Base-by-base conservation (phyloP, 1,284 basidiomycete species). In the Puccinia brachypodii region DNA sequence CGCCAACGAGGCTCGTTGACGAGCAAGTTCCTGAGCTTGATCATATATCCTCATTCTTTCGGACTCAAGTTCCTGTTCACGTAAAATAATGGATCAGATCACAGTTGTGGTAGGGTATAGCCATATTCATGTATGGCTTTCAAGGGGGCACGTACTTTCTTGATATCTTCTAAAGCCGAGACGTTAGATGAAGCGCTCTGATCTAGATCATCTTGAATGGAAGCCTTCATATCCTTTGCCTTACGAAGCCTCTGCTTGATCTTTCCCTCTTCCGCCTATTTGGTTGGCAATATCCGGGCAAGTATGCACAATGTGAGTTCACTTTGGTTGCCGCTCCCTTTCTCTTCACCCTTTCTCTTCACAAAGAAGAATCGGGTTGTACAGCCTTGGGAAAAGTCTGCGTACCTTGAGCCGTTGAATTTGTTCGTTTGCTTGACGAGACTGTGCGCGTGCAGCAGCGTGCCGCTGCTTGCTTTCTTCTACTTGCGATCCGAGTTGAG, bases 121-220 rank as follows among this genome's bases (percentile, higher is more conserved):
- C 31, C n/a, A 64, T 14, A 16, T 8, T 0, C 16, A 68, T 25
- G n/a, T 6, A 25, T 25, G 53, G 53, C 9, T 11, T 56, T 50
- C 7, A 64, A 44, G 3, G 42, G n/a, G n/a, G n/a, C n/a, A 22
- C 66, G 47, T 58, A 80, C 77, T 31, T n/a, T 44, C 72, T 72
- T 90, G 88, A 77, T 85, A 33, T 88, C 89, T 83, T 92, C 89
- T 31, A 95, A 88, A 6, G 89, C 90, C 31, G 90, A 89, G 22
- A 95, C 89, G 84, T 91, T 91, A 19, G 90, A 90, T 0, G 94
- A 93, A 84, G 92, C 88, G 42, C 92, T 92, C 69, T 93, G 91
- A 81, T 92, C 91, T 28, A 90, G 89, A 84, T 92, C 91, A 33
- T 90, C 88, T 82, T 89, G 88, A 13, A 91, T 84, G 7, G 86